phyloP scores from a whole-genome alignment of 2,329 filamentous ascomycete genomes.

The Fusarium clavum region DNA sequence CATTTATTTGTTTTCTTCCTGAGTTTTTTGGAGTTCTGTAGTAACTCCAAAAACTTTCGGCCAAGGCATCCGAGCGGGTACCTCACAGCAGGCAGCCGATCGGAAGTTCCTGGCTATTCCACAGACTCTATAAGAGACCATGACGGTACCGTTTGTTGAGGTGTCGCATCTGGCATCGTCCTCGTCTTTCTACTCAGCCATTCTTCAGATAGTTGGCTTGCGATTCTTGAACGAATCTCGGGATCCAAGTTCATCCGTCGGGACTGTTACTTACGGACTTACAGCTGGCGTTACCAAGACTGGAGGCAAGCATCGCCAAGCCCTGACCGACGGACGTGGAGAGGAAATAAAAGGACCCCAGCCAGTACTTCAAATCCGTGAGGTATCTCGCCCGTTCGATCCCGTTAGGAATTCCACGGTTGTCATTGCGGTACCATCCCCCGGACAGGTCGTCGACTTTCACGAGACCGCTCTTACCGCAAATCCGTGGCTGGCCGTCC shows the following conservation, averaged over 20 bases:
- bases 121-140: slow-evolving; percentile 39
- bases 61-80: slow-evolving; percentile 42
- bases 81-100: slow-evolving; percentile 40
- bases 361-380: slow-evolving; percentile 60
- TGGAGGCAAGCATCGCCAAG: slow-evolving; percentile 35
- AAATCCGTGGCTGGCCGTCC: slow-evolving; percentile 60
- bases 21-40: slow-evolving; percentile 27
- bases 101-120: slow-evolving; percentile 31
- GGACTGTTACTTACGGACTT: slow-evolving; percentile 55
- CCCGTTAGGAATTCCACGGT: slow-evolving; percentile 61
- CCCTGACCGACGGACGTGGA: slow-evolving; percentile 35
- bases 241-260: slow-evolving; percentile 51
- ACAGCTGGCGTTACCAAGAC: slow-evolving; percentile 30
- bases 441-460: slow-evolving; percentile 76
- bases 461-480: slow-evolving; percentile 76
- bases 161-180: slow-evolving; percentile 84
- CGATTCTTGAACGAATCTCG: slow-evolving; percentile 60
- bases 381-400: slow-evolving; percentile 54
- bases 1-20: slow-evolving; percentile 21
- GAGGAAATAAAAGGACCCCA: slow-evolving; percentile 35
- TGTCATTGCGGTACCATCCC: slow-evolving; percentile 75
- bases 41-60: slow-evolving; percentile 25
- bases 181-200: slow-evolving; percentile 84
- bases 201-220: slow-evolving; percentile 82
- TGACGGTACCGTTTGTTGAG: slow-evolving; percentile 64